A percentile compares a stretch with the other conserved stretches of the same genome.
Evolutionary conservation across 23 red algal species (phyloP).

Genomic region (Gracilaria domingensis): DNA sequence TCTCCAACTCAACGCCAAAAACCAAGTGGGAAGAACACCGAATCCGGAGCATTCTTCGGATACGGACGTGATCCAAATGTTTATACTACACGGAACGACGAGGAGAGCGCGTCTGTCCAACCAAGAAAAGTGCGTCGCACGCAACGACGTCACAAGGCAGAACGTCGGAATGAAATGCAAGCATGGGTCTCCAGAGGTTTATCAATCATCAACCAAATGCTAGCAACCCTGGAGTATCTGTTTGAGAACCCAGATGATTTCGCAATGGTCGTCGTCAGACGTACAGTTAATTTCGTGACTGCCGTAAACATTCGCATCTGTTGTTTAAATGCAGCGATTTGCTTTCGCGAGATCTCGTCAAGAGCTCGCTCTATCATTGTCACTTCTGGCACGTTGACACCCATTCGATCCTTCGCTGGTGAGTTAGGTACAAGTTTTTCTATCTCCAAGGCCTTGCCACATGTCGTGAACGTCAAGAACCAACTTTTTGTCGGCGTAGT

Average conservation of each 20-base stretch:
- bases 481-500: slow-evolving; percentile 77
- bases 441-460: slow-evolving; percentile 55
- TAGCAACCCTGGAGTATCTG: slow-evolving; percentile 47
- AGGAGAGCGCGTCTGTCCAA: background rate
- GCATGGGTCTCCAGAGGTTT: slow-evolving; percentile 38
- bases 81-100: background rate
- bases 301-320: slow-evolving; percentile 62
- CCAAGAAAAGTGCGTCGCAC: background rate
- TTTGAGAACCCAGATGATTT: slow-evolving; percentile 61
- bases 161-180: slow-evolving; percentile 25
- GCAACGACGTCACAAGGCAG: background rate
- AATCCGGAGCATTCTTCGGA: slow-evolving; percentile 3
- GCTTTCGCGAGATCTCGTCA: slow-evolving; percentile 68
- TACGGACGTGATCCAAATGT: slow-evolving; percentile 33
- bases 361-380: slow-evolving; percentile 84
- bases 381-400: slow-evolving; percentile 89
- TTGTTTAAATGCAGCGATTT: slow-evolving; percentile 88
- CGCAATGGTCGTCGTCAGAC: slow-evolving; percentile 41
- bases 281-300: slow-evolving; percentile 42
- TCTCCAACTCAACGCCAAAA: background rate
- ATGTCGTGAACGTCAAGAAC: slow-evolving; percentile 75
- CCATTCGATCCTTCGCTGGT: slow-evolving; percentile 77
- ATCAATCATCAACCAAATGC: slow-evolving; percentile 14
- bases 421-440: slow-evolving; percentile 80
- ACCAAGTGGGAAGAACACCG: background rate